Base-by-base conservation (phyloP, 202 grass and related monocot species). In the Cymbopogon flexuosus region DNA sequence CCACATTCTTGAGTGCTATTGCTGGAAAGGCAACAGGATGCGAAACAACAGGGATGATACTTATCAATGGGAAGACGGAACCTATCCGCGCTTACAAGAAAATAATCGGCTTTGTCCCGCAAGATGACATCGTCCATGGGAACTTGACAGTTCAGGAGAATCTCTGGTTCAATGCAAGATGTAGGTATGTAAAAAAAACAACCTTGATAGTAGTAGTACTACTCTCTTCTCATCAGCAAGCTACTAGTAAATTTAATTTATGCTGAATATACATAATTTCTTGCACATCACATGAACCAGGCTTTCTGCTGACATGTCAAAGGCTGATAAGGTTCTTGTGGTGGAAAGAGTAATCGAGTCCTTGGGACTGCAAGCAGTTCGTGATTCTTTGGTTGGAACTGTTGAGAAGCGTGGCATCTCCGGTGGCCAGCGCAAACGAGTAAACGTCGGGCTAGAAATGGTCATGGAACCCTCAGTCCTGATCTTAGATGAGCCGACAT, bases 91-190 rank as follows among this genome's bases (percentile, higher is more conserved):
- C 93, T 14, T 97, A 97, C 73, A 97, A 93, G 84, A 91, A 81
- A 76, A 97, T 97, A 30, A 97, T 97, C 45, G 93, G 93, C n/a
- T 97, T 97, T 79, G 93, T 97, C 16, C 93, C 93, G 0, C 93
- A 97, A 79, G 93, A 97, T 84, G 93, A 97, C 56, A 93, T 97
- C 57, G 93, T 97, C 60, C 93, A 97, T 90, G 93, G 93, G 19
- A 97, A 97, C 65, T 87, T 97, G 68, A 97, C 94, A 14, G 94
- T 97, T 27, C 91, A 97, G 81, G 94, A 97, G 75, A 97, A 97
- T 71, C 80, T 97, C 31, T 97, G 91, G 91, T 97, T 93, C 74
- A 93, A 84, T 65, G 91, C 91, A 45, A 87, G 94, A 73, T 97
- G 94, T 89, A 88, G 88, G 93, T 96, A 86, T 78, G 52, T 27